Conservation (phyloP, 257 asterid species). For the Nyctanthes arbortristis region DNA sequence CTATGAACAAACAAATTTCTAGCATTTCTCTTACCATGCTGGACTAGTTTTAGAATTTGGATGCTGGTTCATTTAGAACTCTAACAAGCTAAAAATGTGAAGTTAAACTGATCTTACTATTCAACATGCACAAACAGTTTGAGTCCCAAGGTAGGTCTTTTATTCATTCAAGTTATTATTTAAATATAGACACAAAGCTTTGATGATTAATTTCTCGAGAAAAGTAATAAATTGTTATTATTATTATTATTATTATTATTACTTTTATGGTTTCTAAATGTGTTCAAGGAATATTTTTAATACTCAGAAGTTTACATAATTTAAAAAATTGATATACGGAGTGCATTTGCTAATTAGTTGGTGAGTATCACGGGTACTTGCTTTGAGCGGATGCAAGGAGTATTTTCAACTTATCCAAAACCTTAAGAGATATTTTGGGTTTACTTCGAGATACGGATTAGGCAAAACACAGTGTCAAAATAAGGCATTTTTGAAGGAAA, state of each 20-base stretch:
- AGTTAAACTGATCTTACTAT: background rate
- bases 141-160: background rate
- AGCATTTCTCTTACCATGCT: background rate
- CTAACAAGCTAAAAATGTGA: background rate
- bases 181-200: background rate
- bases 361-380: background rate
- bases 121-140: background rate
- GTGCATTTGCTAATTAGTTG: background rate
- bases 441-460: background rate
- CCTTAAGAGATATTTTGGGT: background rate
- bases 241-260: too few species aligned
- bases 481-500: background rate
- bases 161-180: too few species aligned
- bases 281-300: background rate
- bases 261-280: background rate
- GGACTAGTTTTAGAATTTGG: background rate
- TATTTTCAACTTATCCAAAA: background rate
- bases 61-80: background rate
- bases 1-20: background rate
- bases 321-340: background rate
- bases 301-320: too few species aligned
- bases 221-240: background rate
- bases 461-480: background rate
- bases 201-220: background rate
- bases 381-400: background rate